Evolutionary conservation across 169 alveolate species (phyloP), one percentile per base, ranked within the genome.

Genomic region (Perkinsus olseni): DNA sequence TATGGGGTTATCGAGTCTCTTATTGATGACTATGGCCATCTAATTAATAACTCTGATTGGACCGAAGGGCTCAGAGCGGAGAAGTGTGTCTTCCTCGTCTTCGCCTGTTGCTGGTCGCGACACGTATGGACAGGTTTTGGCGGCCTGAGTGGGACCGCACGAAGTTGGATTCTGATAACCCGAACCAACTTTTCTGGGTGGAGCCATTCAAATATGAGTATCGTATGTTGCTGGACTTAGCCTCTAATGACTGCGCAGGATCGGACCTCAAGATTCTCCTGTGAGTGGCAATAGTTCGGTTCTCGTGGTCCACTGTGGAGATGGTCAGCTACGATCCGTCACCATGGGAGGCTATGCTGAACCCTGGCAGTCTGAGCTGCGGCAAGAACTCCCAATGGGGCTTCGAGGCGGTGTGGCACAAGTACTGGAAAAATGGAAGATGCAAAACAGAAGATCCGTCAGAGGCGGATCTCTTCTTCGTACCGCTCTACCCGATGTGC

Each of bases 401-500:
- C 62, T 45, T 45, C 17, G 62, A 45, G 17, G 62, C 62, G 6
- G 62, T 45, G 17, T 45, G 62, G 62, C 62, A 45, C 62, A 45
- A 45, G 62, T 45, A 45, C 62, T 45, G 6, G 24, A 45, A 45
- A 17, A 45, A 45, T 17, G 62, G 62, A 6, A 17, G 24, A 17
- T 45, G 62, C 62, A 45, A 17, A 45, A 45, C 62, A 17, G 62
- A 6, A 17, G 62, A 10, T 6, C 92, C 92, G 38, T 13, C 38
- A 13, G 92, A 39, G 1, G 92, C 92, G 38, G 40, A 91, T 31
- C 38, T 40, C 37, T 91, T 91, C 50, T 74, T 93, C 37, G 82
- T 93, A 28, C 92, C 94, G 74, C 92, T 93, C 40, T 93, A 93
- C 91, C 92, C 92, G 82, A 93, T 91, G 39, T 93, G 95, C 74